Percentiles rank a stretch among this genome's conserved stretches.
These are phyloP conservation scores for Diaporthe sp. DNA, from an alignment of 2,329 filamentous ascomycete species.

Conservation along the genomic window DNA sequence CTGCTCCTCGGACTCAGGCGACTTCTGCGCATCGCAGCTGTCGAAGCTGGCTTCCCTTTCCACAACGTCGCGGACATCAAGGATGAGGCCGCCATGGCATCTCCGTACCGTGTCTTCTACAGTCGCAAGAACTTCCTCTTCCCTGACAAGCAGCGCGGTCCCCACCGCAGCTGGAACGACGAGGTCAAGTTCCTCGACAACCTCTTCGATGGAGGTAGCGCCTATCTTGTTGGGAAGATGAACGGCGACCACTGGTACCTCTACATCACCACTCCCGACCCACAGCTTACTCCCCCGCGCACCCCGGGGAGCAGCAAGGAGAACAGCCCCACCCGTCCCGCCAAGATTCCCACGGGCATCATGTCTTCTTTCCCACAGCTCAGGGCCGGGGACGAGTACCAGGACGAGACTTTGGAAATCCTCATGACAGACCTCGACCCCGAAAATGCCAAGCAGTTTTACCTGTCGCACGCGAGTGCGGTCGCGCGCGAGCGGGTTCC, in stretches of 20 bases:
- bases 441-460: conserved; percentile 77
- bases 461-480: conserved; percentile 80
- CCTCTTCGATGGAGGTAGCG: conserved; percentile 91
- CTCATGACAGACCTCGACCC: conserved; percentile 78
- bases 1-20: conserved; percentile 89
- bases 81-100: conserved; percentile 80
- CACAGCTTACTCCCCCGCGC: conserved; percentile 81
- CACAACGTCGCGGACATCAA: conserved; percentile 73
- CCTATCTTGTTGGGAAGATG: conserved; percentile 99
- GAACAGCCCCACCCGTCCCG: conserved; percentile 51
- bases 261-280: conserved; percentile 91
- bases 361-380: conserved; percentile 45
- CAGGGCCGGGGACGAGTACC: conserved; percentile 53
- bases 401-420: conserved; percentile 82
- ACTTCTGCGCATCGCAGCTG: conserved; percentile 90
- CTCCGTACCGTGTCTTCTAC: conserved; percentile 96
- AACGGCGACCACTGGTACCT: conserved; percentile 99
- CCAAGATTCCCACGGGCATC: conserved; percentile 65
- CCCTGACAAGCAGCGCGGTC: conserved; percentile 91
- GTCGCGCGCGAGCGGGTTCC: conserved; percentile 86
- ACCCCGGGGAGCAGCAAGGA: conserved; percentile 71
- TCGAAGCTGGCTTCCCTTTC: conserved; percentile 89
- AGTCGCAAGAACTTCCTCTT: conserved; percentile 99
- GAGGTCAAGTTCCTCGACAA: conserved; percentile 94
- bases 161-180: conserved; percentile 97